phyloP scores from a whole-genome alignment of 2,329 filamentous ascomycete genomes.

The Madurella mycetomatis region DNA sequence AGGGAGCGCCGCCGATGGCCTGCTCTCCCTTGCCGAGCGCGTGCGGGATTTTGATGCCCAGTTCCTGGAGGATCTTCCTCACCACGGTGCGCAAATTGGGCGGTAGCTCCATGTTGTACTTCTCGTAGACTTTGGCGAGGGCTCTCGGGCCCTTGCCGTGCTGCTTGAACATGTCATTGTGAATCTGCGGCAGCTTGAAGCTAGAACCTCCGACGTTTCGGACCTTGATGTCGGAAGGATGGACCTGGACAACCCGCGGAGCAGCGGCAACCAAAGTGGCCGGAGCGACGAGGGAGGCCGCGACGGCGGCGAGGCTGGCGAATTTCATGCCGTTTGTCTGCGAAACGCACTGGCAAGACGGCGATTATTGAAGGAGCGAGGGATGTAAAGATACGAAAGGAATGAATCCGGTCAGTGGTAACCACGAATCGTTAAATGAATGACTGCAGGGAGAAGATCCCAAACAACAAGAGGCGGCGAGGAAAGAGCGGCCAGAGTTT shows the following conservation, averaged over 20 bases:
- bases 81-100: conserved; percentile 33
- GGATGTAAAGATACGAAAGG: neutral
- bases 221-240: conserved; percentile 30
- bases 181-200: conserved; percentile 38
- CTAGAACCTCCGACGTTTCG: conserved; percentile 37
- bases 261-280: conserved; percentile 30
- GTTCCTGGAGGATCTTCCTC: conserved; percentile 31
- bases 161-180: conserved; percentile 35
- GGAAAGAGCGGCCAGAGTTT: neutral
- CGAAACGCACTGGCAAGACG: conserved; percentile 3
- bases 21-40: neutral
- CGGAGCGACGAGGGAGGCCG: conserved; percentile 31
- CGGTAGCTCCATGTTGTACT: conserved; percentile 35
- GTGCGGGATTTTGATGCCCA: conserved; percentile 27
- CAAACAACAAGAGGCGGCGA: neutral
- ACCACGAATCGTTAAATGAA: neutral
- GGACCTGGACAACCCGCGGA: conserved; percentile 27
- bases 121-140: conserved; percentile 37
- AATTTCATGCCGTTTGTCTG: conserved; percentile 32
- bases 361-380: conserved; percentile 1
- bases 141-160: conserved; percentile 35
- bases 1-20: conserved; percentile 3
- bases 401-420: neutral
- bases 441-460: neutral
- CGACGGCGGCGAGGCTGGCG: conserved; percentile 28